Evolutionary conservation across 164 flowering plant genomes (phyloP).

Genomic region (Warburgia ugandensis): DNA sequence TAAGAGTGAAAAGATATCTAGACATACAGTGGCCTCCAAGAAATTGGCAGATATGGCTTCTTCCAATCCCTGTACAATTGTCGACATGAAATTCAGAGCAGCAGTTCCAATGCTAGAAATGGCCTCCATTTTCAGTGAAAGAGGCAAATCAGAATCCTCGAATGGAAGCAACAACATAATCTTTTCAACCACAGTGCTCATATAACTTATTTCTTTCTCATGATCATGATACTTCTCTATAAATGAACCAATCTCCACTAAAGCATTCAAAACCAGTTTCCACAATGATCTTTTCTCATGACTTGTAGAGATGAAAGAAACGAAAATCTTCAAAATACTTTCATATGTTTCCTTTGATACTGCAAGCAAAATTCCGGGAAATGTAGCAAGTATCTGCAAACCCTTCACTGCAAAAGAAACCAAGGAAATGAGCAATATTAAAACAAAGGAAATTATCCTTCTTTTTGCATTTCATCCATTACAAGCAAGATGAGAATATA

Average conservation of each 20-base stretch:
- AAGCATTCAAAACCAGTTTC: slow-evolving; percentile 54
- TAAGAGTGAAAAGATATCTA: neutral
- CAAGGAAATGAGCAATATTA: neutral
- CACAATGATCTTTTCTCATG: slow-evolving; percentile 32
- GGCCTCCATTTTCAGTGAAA: slow-evolving; percentile 51
- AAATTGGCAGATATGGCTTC: slow-evolving; percentile 43
- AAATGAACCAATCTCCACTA: slow-evolving; percentile 56
- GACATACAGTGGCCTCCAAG: slow-evolving; percentile 51
- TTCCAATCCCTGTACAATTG: slow-evolving; percentile 48
- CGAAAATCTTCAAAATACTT: slow-evolving; percentile 39
- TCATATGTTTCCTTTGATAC: slow-evolving; percentile 41
- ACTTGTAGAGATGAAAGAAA: slow-evolving; percentile 32
- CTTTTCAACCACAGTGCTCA: slow-evolving; percentile 49
- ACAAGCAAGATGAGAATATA: too few species aligned
- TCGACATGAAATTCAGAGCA: slow-evolving; percentile 38
- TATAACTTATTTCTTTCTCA: slow-evolving; percentile 44
- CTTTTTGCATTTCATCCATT: neutral
- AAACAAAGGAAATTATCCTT: neutral
- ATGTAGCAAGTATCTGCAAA: slow-evolving; percentile 61
- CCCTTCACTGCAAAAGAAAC: slow-evolving; percentile 61
- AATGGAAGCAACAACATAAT: slow-evolving; percentile 33
- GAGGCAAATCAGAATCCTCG: slow-evolving; percentile 37
- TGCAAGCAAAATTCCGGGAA: slow-evolving; percentile 40
- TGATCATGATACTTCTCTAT: slow-evolving; percentile 35
- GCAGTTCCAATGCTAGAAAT: slow-evolving; percentile 46